Conservation (phyloP, 768 basidiomycete genomes). For the Paxillus rubicundulus region DNA sequence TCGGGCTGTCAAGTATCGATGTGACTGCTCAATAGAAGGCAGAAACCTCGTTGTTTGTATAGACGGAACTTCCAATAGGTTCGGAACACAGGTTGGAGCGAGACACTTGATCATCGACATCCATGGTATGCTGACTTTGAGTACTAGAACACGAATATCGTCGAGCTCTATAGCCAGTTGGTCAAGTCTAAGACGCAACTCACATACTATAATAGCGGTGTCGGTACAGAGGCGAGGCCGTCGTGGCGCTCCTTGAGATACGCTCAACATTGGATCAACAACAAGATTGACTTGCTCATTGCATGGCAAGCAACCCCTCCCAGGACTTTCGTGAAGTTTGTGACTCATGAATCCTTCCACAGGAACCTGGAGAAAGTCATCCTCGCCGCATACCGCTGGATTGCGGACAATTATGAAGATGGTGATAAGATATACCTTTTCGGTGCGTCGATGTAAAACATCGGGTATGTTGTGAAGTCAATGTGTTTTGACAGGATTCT, state of each 20-base stretch:
- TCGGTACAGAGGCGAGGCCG: constrained; percentile 30
- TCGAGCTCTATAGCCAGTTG: constrained; percentile 24
- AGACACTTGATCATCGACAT: not conserved
- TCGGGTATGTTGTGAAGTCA: not conserved
- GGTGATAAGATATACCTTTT: constrained; percentile 36
- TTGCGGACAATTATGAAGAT: constrained; percentile 29
- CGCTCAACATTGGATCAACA: constrained; percentile 17
- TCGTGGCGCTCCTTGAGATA: constrained; percentile 12
- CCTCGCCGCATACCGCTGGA: constrained; percentile 32
- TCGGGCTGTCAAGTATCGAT: not conserved
- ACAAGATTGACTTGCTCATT: constrained; percentile 30
- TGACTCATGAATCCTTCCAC: not conserved
- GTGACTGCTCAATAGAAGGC: not conserved
- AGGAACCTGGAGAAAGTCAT: constrained; percentile 34
- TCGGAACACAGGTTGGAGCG: not conserved
- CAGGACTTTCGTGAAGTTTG: too few relatives aligned
- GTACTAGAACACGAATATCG: too few relatives aligned
- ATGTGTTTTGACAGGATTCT: constrained; percentile 29
- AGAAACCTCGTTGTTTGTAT: constrained; percentile 16
- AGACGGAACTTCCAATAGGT: constrained; percentile 6
- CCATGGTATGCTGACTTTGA: too few relatives aligned
- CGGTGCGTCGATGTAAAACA: constrained; percentile 17
- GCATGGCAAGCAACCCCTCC: constrained; percentile 26
- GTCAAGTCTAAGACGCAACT: constrained; percentile 24
- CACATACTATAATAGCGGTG: constrained; percentile 35